Evolutionary conservation across 352 stramenopile species (phyloP).

Genomic region (Phytophthora cryptogea): DNA sequence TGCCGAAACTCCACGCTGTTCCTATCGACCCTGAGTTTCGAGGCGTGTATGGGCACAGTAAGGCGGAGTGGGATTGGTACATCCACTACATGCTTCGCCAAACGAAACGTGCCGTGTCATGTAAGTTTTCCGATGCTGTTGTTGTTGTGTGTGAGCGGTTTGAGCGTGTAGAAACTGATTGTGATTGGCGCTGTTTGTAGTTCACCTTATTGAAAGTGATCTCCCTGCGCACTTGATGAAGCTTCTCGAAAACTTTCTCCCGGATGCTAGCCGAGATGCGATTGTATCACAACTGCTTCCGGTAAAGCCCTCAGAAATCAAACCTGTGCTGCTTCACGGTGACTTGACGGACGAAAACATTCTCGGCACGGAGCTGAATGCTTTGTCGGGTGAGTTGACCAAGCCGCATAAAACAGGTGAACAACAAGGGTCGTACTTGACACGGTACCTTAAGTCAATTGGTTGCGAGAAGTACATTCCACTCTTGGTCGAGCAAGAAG

Average conservation of each 20-base stretch:
- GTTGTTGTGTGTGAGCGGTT: background rate
- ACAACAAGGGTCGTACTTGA: constrained; percentile 24
- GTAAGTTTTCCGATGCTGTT: constrained; percentile 45
- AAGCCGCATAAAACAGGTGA: constrained; percentile 7
- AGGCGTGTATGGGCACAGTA: constrained; percentile 68
- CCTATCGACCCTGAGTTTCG: constrained; percentile 44
- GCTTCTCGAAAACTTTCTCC: constrained; percentile 65
- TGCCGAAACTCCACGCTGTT: constrained; percentile 66
- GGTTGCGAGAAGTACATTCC: constrained; percentile 60
- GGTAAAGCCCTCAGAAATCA: constrained; percentile 14
- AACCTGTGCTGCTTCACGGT: constrained; percentile 75
- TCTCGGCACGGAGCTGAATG: constrained; percentile 44
- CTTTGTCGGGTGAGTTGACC: constrained; percentile 3
- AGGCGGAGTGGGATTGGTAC: constrained; percentile 81
- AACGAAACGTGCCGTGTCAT: constrained; percentile 62
- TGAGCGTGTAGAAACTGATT: constrained; percentile 1
- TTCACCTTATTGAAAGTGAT: constrained; percentile 59
- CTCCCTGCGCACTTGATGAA: constrained; percentile 67
- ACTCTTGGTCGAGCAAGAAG: constrained; percentile 59
- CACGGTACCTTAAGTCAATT: constrained; percentile 42
- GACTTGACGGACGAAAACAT: constrained; percentile 90
- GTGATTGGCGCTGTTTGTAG: constrained; percentile 32
- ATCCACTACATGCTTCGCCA: constrained; percentile 76
- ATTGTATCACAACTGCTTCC: constrained; percentile 53
- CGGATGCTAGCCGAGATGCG: constrained; percentile 24